Percentiles rank a stretch among this genome's conserved stretches.
phyloP scores from a whole-genome alignment of 116 monocot species.

The Papilionanthe hybrid region DNA sequence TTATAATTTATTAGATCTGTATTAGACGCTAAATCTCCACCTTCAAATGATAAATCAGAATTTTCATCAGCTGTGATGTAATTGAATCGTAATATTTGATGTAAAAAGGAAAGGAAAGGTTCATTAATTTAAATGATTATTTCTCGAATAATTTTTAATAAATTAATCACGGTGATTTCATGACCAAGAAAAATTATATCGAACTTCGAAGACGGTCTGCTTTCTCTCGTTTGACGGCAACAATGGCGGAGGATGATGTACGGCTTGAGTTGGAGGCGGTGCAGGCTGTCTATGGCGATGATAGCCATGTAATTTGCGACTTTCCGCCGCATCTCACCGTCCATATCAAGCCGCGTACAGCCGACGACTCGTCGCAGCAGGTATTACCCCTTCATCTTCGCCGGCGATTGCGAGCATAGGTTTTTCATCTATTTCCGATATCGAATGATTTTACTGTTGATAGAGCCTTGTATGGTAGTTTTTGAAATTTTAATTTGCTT shows the following conservation, averaged over 20 bases:
- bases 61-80: no score
- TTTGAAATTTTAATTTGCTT: not conserved
- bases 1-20: no score
- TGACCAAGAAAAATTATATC: no score
- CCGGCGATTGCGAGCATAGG: not conserved
- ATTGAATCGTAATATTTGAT: no score
- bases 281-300: slow-evolving; percentile 44
- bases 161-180: no score
- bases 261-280: slow-evolving; percentile 43
- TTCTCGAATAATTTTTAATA: no score
- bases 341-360: slow-evolving; percentile 42
- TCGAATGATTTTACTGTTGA: not conserved
- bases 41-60: no score
- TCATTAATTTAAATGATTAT: no score
- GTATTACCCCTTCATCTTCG: slow-evolving; percentile 4
- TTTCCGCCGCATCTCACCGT: slow-evolving; percentile 47
- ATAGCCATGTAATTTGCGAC: slow-evolving; percentile 28
- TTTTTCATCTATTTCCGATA: not conserved
- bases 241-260: slow-evolving; percentile 45
- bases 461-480: not conserved
- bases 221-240: not conserved
- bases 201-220: not conserved
- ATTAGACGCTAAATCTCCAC: no score
- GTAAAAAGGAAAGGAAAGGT: no score
- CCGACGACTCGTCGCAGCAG: slow-evolving; percentile 49